Evolutionary conservation across 768 basidiomycete genomes (phyloP).

Genomic region (Butyriboletus loyo): DNA sequence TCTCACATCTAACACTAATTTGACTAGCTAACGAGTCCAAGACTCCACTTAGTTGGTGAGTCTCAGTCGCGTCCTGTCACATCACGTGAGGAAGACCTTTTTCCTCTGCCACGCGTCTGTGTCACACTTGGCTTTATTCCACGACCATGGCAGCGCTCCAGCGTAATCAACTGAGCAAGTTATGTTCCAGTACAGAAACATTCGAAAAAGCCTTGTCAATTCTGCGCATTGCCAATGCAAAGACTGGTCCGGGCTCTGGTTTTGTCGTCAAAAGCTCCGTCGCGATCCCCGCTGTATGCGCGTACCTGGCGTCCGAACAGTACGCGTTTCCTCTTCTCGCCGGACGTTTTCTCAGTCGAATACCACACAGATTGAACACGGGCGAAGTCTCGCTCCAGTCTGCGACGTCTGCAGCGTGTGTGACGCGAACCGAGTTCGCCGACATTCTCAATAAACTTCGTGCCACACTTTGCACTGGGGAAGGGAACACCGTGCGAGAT

Average conservation of each 20-base stretch:
- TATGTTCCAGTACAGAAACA: constrained; percentile 25
- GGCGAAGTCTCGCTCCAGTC: constrained; percentile 29
- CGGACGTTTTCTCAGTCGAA: neutral
- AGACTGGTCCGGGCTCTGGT: constrained; percentile 28
- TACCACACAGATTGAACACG: constrained; percentile 19
- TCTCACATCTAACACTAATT: no score
- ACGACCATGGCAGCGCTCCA: constrained; percentile 17
- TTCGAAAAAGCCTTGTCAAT: constrained; percentile 22
- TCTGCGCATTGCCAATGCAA: constrained; percentile 18
- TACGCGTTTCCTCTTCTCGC: constrained; percentile 9
- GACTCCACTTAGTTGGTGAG: no score
- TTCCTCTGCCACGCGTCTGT: neutral
- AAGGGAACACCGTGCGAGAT: neutral
- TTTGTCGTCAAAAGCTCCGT: constrained; percentile 23
- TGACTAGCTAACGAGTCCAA: no score
- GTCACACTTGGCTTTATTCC: neutral
- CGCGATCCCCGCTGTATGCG: constrained; percentile 29
- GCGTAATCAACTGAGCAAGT: constrained; percentile 13
- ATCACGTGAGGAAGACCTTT: neutral
- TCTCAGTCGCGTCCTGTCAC: neutral
- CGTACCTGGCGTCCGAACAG: constrained; percentile 33
- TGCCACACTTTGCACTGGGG: constrained; percentile 13
- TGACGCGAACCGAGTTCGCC: constrained; percentile 18
- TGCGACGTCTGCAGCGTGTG: constrained; percentile 24
- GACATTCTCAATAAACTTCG: constrained; percentile 23